Percentiles rank a stretch among this genome's conserved stretches.
phyloP scores from a whole-genome alignment of 768 basidiomycete species.

The Russula brevipes region DNA sequence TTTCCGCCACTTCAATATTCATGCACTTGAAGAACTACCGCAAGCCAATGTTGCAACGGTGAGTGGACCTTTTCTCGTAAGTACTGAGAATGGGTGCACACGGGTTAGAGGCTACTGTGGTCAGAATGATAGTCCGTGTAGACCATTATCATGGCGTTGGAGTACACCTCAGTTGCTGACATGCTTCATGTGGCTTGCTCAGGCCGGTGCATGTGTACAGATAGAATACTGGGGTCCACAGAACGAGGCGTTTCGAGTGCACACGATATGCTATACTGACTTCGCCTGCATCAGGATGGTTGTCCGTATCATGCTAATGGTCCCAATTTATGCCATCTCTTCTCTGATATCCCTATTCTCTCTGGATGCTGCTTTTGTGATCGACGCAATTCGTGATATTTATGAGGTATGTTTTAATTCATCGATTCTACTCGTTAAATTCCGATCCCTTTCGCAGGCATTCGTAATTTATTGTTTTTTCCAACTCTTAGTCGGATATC shows the following conservation, averaged over 20 bases:
- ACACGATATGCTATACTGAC: background rate
- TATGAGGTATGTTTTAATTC: conserved; percentile 67
- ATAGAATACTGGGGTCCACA: background rate
- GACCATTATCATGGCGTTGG: background rate
- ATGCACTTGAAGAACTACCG: conserved; percentile 84
- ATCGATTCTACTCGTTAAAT: background rate
- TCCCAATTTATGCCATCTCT: conserved; percentile 85
- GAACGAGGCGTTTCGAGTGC: background rate
- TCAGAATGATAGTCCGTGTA: background rate
- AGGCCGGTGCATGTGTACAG: background rate
- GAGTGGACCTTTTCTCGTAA: conserved; percentile 20
- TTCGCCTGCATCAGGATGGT: conserved; percentile 59
- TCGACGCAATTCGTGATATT: conserved; percentile 90
- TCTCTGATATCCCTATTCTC: conserved; percentile 93
- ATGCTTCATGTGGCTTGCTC: background rate
- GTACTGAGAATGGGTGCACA: background rate
- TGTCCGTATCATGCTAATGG: conserved; percentile 95
- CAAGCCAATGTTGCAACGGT: conserved; percentile 78
- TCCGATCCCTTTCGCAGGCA: conserved; percentile 44
- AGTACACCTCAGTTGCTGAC: too few species aligned
- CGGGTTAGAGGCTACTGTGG: background rate
- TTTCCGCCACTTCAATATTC: conserved; percentile 70
- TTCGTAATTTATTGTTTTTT: conserved; percentile 96
- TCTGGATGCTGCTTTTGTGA: conserved; percentile 90
- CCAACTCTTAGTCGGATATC: conserved; percentile 70